These are phyloP conservation scores for Mycosarcoma maydis DNA, from an alignment of 1,284 basidiomycete species.

Conservation along the genomic window DNA sequence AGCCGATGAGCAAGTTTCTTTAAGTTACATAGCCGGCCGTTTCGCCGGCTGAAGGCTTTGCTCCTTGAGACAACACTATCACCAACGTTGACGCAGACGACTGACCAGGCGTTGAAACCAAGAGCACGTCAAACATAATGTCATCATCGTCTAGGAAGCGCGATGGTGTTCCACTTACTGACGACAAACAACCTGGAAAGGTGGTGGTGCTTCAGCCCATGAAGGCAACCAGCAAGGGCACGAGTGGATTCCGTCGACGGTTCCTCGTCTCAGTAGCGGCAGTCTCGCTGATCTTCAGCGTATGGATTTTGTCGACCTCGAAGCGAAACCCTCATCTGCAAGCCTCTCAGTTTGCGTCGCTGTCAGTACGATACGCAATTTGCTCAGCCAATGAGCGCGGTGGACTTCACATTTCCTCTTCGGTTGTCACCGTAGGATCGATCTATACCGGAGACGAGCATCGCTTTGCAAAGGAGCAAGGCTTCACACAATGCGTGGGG, in stretches of 20 bases:
- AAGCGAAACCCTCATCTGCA: background rate
- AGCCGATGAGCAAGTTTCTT: no score
- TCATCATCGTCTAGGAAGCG: background rate
- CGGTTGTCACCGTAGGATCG: background rate
- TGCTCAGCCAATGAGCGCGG: conserved; percentile 26
- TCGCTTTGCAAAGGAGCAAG: conserved; percentile 11
- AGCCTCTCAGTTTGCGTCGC: conserved; percentile 6
- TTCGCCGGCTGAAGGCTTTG: conserved; percentile 12
- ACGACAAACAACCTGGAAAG: background rate
- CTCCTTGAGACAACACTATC: conserved; percentile 7
- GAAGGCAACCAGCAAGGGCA: background rate
- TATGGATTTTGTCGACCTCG: conserved; percentile 7
- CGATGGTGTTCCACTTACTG: background rate
- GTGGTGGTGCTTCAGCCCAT: conserved; percentile 13
- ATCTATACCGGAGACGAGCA: conserved; percentile 42
- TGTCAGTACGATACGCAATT: conserved; percentile 23
- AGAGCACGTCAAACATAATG: background rate
- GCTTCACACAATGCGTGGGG: conserved; percentile 35
- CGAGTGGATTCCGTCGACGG: background rate
- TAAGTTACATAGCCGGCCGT: conserved; percentile 17
- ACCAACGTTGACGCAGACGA: background rate
- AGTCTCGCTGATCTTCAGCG: conserved; percentile 9
- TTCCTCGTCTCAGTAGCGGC: background rate
- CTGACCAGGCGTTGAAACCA: no score
- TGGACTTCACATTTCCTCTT: conserved; percentile 5